Evolutionary conservation across 2,329 filamentous ascomycete species (phyloP).

Genomic region (Phaeosphaeriaceae sp.): DNA sequence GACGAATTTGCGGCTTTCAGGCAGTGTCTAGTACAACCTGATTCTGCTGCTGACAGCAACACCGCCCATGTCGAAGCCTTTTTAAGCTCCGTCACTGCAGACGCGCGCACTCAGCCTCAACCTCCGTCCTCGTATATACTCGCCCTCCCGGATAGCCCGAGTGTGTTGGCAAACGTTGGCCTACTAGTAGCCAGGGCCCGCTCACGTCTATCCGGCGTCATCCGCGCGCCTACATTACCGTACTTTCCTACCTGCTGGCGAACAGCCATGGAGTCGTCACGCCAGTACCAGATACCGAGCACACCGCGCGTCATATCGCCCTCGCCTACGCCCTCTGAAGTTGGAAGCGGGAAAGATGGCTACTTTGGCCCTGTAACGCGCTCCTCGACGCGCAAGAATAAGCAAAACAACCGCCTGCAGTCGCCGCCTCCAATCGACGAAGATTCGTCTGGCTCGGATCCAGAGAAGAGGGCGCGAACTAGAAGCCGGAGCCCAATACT

Average conservation of each 20-base stretch:
- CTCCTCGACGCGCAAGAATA: conserved; percentile 71
- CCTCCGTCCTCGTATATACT: conserved; percentile 13
- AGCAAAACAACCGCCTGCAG: conserved; percentile 53
- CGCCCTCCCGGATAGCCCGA: conserved; percentile 10
- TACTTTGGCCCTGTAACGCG: conserved; percentile 80
- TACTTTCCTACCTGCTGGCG: conserved; percentile 58
- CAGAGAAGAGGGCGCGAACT: conserved; percentile 67
- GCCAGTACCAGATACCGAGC: conserved; percentile 68
- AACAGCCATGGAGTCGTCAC: conserved; percentile 54
- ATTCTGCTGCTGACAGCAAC: conserved; percentile 18
- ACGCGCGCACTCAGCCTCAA: conserved; percentile 20
- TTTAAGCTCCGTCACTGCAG: conserved; percentile 17
- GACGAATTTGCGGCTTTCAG: conserved; percentile 40
- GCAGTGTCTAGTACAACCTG: conserved; percentile 21
- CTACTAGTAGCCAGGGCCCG: conserved; percentile 32
- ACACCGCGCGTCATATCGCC: conserved; percentile 91
- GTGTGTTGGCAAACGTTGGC: conserved; percentile 34
- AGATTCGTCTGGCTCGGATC: conserved; percentile 62
- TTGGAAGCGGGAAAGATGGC: conserved; percentile 58
- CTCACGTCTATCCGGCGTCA: conserved; percentile 61
- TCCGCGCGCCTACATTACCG: conserved; percentile 65
- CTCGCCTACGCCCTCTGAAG: conserved; percentile 66
- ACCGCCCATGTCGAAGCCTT: conserved; percentile 34
- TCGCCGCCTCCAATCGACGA: conserved; percentile 69
- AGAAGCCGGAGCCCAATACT: conserved; percentile 73